Conservation (phyloP, 441 rosid species). For the Brassica balearica region DNA sequence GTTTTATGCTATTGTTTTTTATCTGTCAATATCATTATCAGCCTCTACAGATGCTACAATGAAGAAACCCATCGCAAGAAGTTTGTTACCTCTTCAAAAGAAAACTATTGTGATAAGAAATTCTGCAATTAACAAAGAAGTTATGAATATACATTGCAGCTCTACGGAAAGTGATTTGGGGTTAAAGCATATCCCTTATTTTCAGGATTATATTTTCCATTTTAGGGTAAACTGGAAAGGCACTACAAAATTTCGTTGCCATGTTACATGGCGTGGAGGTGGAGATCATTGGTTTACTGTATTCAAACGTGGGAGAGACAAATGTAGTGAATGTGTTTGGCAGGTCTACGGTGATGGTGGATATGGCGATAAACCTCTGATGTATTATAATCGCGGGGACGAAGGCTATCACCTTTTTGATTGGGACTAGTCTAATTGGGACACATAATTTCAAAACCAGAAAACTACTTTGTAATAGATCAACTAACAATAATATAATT, state of each 20-base stretch:
- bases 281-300: conserved; percentile 6
- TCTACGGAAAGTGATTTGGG: conserved; percentile 27
- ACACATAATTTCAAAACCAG: background rate
- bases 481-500: background rate
- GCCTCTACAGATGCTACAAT: conserved; percentile 6
- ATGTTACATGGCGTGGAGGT: conserved; percentile 11
- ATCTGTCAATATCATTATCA: background rate
- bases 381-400: no score
- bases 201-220: background rate
- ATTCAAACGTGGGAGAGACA: background rate
- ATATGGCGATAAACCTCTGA: no score
- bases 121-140: background rate
- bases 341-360: background rate
- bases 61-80: background rate
- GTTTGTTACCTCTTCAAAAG: conserved; percentile 10
- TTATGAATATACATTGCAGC: background rate
- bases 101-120: background rate
- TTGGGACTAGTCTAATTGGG: background rate
- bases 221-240: background rate
- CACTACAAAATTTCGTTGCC: conserved; percentile 2
- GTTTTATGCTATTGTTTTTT: background rate
- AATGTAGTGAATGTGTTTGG: background rate
- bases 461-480: background rate
- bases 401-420: no score
- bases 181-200: background rate